These are phyloP conservation scores for Odontarrhena argentea DNA, from an alignment of 345 rosid genomes.

Conservation along the genomic window DNA sequence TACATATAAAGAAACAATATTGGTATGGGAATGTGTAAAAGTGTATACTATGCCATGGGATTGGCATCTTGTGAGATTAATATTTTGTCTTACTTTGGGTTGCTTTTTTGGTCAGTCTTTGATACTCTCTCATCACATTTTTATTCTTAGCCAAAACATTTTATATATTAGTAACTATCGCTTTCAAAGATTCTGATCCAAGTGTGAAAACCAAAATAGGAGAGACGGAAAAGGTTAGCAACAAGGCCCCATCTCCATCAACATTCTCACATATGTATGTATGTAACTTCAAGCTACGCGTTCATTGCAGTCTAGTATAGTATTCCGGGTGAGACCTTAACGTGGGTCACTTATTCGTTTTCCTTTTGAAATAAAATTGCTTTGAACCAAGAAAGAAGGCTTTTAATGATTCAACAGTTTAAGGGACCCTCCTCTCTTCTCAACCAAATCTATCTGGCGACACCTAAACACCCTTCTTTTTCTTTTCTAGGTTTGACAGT, in stretches of 20 bases:
- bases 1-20: slow-evolving; percentile 45
- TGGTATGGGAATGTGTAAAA: slow-evolving; percentile 38
- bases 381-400: slow-evolving; percentile 24
- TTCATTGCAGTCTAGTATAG: background rate
- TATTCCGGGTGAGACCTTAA: background rate
- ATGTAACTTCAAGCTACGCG: slow-evolving; percentile 14
- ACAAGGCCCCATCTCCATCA: slow-evolving; percentile 37
- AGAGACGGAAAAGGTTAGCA: slow-evolving; percentile 56
- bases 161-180: background rate
- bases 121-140: slow-evolving; percentile 2
- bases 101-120: slow-evolving; percentile 43
- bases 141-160: background rate
- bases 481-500: slow-evolving; percentile 25
- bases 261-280: slow-evolving; percentile 6
- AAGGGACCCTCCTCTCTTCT: slow-evolving; percentile 23
- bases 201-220: slow-evolving; percentile 52
- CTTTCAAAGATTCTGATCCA: slow-evolving; percentile 51
- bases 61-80: slow-evolving; percentile 34
- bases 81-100: slow-evolving; percentile 38
- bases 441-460: slow-evolving; percentile 38
- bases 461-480: slow-evolving; percentile 36
- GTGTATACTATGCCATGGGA: slow-evolving; percentile 41
- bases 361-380: background rate
- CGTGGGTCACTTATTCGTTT: background rate
- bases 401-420: slow-evolving; percentile 34